A percentile compares a stretch with the other conserved stretches of the same genome.
phyloP scores from a whole-genome alignment of 352 stramenopile genomes.

The Elongisporangium senticosum region DNA sequence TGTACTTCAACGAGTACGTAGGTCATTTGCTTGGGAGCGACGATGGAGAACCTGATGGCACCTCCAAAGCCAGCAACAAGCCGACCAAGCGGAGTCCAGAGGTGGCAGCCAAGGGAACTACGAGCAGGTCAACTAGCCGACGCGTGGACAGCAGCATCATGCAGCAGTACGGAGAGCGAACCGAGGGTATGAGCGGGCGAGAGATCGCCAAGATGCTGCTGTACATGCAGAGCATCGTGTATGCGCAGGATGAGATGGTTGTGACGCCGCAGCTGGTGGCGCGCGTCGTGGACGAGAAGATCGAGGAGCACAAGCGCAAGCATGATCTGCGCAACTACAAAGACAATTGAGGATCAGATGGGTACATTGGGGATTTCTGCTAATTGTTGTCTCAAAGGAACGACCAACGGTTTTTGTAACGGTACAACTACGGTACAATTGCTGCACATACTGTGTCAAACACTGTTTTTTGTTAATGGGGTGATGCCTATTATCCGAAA shows the following conservation, averaged over 20 bases:
- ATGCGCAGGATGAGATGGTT: conserved; percentile 56
- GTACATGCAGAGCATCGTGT: conserved; percentile 79
- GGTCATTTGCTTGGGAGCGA: conserved; percentile 14
- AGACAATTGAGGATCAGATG: conserved; percentile 1
- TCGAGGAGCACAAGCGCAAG: conserved; percentile 72
- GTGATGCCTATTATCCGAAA: neutral
- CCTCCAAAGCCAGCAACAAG: neutral
- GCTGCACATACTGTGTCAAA: neutral
- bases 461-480: neutral
- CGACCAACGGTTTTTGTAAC: neutral
- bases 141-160: conserved; percentile 19
- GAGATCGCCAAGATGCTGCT: conserved; percentile 88
- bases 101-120: neutral
- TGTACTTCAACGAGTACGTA: conserved; percentile 70
- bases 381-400: neutral
- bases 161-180: conserved; percentile 45
- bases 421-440: neutral
- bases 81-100: neutral
- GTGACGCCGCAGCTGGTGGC: conserved; percentile 46
- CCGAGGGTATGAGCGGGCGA: conserved; percentile 73
- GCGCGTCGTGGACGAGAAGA: conserved; percentile 63
- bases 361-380: neutral
- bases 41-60: neutral
- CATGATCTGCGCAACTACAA: conserved; percentile 19
- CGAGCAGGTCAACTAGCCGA: conserved; percentile 1